Conservation (phyloP, 2,329 filamentous ascomycete species). For the Fulvia fulva region DNA sequence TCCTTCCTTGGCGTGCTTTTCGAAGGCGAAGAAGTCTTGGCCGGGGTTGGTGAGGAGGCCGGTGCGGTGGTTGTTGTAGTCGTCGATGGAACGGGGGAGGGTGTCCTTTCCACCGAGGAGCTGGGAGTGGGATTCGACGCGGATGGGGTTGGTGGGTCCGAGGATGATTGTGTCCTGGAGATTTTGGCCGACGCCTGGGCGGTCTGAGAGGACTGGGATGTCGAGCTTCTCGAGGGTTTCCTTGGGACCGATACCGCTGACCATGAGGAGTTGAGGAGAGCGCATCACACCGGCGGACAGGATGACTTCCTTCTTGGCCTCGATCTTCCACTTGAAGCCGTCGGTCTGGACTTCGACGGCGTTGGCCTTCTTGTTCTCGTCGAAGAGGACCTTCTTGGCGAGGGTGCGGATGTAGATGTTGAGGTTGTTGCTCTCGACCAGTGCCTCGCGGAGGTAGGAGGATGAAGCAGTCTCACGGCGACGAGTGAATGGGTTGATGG, state of each 20-base stretch:
- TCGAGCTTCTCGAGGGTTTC: conserved; percentile 29
- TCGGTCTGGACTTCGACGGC: conserved; percentile 27
- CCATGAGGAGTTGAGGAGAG: conserved; percentile 38
- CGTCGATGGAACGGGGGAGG: not conserved
- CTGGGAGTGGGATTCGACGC: not conserved
- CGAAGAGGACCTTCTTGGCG: conserved; percentile 33
- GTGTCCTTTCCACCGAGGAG: not conserved
- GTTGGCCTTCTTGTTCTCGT: conserved; percentile 28
- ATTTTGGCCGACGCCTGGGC: conserved; percentile 31
- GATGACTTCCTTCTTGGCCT: conserved; percentile 41
- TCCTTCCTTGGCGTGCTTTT: conserved; percentile 7
- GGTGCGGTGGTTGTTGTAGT: conserved; percentile 7
- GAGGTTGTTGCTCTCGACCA: conserved; percentile 28
- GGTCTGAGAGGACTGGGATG: conserved; percentile 29
- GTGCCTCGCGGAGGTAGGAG: conserved; percentile 25
- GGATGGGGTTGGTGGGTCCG: not conserved
- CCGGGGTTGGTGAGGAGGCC: conserved; percentile 9
- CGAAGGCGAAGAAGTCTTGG: conserved; percentile 13
- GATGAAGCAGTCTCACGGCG: conserved; percentile 24
- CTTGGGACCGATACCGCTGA: conserved; percentile 31
- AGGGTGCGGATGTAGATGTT: conserved; percentile 33
- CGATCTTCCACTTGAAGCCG: conserved; percentile 19
- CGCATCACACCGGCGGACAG: conserved; percentile 42
- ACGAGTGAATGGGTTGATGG: not conserved
- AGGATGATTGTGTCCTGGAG: conserved; percentile 3